phyloP scores from a whole-genome alignment of 352 stramenopile genomes.

The Blastocystis sp. region DNA sequence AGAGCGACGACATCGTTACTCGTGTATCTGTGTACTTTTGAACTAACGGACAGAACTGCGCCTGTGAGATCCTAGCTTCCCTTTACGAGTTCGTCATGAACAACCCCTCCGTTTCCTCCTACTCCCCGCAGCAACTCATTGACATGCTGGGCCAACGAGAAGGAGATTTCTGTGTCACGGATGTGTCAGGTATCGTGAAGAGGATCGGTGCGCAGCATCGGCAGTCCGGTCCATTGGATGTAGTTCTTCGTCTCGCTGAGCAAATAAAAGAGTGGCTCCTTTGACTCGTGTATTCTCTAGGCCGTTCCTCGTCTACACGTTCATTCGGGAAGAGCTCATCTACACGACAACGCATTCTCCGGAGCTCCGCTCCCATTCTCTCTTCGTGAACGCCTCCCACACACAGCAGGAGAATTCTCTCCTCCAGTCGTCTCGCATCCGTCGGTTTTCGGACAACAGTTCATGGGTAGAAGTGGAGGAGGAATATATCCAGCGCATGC shows the following conservation, averaged over 20 bases:
- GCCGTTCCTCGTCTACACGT: slow-evolving; percentile 40
- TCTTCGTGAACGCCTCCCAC: slow-evolving; percentile 18
- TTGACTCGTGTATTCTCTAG: not conserved
- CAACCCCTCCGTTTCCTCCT: not conserved
- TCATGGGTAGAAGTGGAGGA: not conserved
- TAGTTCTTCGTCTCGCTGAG: not conserved
- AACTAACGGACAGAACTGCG: not conserved
- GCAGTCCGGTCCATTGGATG: not conserved
- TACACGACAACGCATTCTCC: not conserved
- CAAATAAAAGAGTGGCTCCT: not conserved
- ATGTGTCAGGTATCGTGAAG: not conserved
- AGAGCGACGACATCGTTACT: slow-evolving; percentile 2
- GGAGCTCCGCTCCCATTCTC: not conserved
- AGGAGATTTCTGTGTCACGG: not conserved
- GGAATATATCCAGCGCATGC: slow-evolving; percentile 12
- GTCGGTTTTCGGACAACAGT: not conserved
- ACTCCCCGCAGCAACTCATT: not conserved
- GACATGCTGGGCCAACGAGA: not conserved
- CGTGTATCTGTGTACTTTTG: not conserved
- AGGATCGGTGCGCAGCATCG: not conserved
- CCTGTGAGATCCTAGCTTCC: not conserved
- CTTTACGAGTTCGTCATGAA: slow-evolving; percentile 32
- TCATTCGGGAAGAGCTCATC: slow-evolving; percentile 13
- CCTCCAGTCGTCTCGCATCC: not conserved
- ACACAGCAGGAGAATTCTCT: not conserved